Percentiles rank a stretch among this genome's conserved stretches.
Conservation (phyloP, 352 stramenopile genomes). For the Thalassiosira gravida region DNA sequence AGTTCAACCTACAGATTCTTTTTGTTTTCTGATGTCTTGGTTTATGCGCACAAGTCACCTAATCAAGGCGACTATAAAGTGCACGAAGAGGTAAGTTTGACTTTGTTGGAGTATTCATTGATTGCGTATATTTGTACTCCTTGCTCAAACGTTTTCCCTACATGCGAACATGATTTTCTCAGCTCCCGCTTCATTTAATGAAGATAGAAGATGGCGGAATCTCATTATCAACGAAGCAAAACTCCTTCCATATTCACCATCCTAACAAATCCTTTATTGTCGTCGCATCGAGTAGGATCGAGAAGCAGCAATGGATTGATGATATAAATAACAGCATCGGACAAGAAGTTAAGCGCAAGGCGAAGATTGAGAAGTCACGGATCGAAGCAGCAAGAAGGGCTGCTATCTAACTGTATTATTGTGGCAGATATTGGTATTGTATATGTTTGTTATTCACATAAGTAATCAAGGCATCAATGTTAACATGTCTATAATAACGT, state of each 20-base stretch:
- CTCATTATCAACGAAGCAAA: constrained; percentile 42
- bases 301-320: constrained; percentile 82
- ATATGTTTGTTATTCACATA: too few species aligned
- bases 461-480: too few species aligned
- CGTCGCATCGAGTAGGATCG: constrained; percentile 55
- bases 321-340: constrained; percentile 74
- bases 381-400: constrained; percentile 25
- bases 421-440: too few species aligned
- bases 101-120: too few species aligned
- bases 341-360: constrained; percentile 73
- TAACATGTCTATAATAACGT: too few species aligned
- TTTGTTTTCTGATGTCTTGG: constrained; percentile 88
- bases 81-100: constrained; percentile 87
- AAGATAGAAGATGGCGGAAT: constrained; percentile 82
- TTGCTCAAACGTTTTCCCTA: too few species aligned
- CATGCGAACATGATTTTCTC: too few species aligned
- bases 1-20: constrained; percentile 88
- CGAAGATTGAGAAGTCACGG: constrained; percentile 61
- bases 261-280: constrained; percentile 88
- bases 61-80: constrained; percentile 82
- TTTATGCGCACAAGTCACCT: constrained; percentile 87
- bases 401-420: constrained; percentile 1
- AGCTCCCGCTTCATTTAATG: constrained; percentile 83
- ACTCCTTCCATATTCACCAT: constrained; percentile 86
- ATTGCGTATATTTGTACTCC: too few species aligned